phyloP scores from a whole-genome alignment of 495 filamentous ascomycete genomes.

The Xylaria cubensis region DNA sequence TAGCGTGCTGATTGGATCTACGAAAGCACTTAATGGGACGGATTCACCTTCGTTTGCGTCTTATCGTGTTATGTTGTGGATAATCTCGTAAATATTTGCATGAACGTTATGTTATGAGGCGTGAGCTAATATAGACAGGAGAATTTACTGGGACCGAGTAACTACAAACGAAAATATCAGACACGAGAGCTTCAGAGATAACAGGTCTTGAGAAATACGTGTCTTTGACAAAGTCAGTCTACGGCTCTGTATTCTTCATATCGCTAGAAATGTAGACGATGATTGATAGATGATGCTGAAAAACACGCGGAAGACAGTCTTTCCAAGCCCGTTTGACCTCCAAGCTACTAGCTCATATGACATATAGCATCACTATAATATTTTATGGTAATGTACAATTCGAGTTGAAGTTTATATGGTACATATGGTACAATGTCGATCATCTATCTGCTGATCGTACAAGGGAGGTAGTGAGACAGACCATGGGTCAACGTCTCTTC shows the following conservation, averaged over 20 bases:
- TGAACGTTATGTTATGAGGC: background rate
- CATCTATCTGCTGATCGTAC: background rate
- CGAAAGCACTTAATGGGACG: constrained; percentile 11
- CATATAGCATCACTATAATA: background rate
- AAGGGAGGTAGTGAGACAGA: background rate
- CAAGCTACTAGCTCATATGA: background rate
- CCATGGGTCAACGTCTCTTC: background rate
- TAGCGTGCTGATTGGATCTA: constrained; percentile 21
- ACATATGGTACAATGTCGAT: background rate
- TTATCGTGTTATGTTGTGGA: background rate
- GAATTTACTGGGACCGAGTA: background rate
- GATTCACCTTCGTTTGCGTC: constrained; percentile 8
- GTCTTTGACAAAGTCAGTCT: background rate
- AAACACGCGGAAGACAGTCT: background rate
- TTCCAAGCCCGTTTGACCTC: background rate
- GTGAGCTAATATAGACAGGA: background rate
- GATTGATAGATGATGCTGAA: background rate
- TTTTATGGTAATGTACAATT: background rate
- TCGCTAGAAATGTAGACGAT: background rate
- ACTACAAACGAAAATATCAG: background rate
- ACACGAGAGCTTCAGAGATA: background rate
- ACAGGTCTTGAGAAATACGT: background rate
- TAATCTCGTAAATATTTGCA: too few species aligned
- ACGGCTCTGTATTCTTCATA: background rate
- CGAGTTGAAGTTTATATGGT: background rate